These are phyloP conservation scores for Filobasidium floriforme DNA, from an alignment of 768 basidiomycete species.

Conservation along the genomic window DNA sequence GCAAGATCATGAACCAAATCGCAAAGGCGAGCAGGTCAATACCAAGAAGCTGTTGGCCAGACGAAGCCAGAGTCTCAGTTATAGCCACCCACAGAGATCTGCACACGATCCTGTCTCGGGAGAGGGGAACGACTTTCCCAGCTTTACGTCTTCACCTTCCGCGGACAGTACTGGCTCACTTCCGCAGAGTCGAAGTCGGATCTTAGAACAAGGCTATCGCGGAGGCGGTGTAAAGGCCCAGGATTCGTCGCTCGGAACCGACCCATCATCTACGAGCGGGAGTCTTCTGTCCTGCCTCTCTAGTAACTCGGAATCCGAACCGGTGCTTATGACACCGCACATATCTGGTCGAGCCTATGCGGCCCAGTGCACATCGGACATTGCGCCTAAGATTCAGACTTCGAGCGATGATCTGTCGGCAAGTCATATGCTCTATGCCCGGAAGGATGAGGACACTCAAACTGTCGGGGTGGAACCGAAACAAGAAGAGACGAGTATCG, in stretches of 20 bases:
- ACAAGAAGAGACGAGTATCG: slow-evolving; percentile 14
- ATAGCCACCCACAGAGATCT: background rate
- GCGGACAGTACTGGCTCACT: background rate
- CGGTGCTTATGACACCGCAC: background rate
- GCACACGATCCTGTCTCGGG: background rate
- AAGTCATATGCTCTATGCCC: no score
- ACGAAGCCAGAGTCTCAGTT: background rate
- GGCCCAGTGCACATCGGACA: no score
- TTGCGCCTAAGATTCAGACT: no score
- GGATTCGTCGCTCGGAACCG: background rate
- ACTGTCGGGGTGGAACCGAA: background rate
- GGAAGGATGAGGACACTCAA: no score
- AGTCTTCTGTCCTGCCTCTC: background rate
- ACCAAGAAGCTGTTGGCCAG: background rate
- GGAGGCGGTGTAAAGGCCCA: background rate
- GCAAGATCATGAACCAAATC: background rate
- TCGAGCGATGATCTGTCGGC: no score
- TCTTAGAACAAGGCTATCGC: background rate
- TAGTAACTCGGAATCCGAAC: background rate
- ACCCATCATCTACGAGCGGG: background rate
- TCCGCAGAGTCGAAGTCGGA: background rate
- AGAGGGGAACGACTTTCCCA: background rate
- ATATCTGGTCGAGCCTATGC: background rate
- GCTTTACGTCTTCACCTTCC: background rate
- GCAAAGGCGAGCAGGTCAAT: background rate